phyloP scores from a whole-genome alignment of 768 basidiomycete species.

The Pleurotus giganteus region DNA sequence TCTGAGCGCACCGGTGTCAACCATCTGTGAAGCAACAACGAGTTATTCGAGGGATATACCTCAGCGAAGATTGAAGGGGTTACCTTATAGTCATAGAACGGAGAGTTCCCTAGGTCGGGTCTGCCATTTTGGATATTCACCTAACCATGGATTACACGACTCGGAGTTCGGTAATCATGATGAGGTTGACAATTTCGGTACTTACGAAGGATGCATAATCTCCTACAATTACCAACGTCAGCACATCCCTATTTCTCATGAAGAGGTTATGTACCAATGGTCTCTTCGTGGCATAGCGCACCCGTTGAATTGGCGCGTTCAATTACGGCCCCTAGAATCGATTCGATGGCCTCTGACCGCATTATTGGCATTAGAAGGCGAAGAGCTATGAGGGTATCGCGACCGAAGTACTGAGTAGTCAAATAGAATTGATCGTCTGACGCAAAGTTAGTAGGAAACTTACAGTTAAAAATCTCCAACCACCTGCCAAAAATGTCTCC shows the following conservation, averaged over 20 bases:
- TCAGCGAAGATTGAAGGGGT: not conserved
- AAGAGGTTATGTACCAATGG: slow-evolving; percentile 21
- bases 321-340: slow-evolving; percentile 42
- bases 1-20: slow-evolving; percentile 37
- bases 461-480: slow-evolving; percentile 44
- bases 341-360: slow-evolving; percentile 36
- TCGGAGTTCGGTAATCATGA: no score
- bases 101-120: slow-evolving; percentile 34
- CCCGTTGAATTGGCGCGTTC: slow-evolving; percentile 40
- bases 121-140: slow-evolving; percentile 36
- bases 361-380: slow-evolving; percentile 39
- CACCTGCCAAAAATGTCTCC: slow-evolving; percentile 40
- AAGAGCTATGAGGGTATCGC: slow-evolving; percentile 43
- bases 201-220: slow-evolving; percentile 38
- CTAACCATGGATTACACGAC: slow-evolving; percentile 11
- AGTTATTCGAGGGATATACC: not conserved
- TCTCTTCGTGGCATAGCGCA: slow-evolving; percentile 43
- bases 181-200: no score
- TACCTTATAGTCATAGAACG: slow-evolving; percentile 38
- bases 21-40: slow-evolving; percentile 26
- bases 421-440: no score
- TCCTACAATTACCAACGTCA: slow-evolving; percentile 3
- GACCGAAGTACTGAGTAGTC: slow-evolving; percentile 30
- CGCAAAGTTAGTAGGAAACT: no score
- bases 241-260: slow-evolving; percentile 8